Base-by-base conservation (phyloP, 768 basidiomycete species). In the Megacollybia marginata region DNA sequence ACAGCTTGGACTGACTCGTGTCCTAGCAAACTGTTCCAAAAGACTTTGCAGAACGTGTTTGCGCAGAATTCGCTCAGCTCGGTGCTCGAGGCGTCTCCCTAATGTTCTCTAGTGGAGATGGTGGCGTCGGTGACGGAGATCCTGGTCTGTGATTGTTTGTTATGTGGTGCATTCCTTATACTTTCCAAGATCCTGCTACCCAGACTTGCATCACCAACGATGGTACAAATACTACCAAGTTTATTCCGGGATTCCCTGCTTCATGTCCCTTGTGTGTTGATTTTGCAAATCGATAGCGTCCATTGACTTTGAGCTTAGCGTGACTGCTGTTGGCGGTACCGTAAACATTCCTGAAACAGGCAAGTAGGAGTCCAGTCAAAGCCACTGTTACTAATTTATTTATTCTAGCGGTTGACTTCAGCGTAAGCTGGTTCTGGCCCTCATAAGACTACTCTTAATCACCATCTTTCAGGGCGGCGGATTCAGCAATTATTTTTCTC, bases 401-500 rank as follows among this genome's bases (percentile, higher is more conserved):
- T n/a, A n/a, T n/a, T 28, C 23, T 6, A 28, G 23, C 23, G 4
- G 23, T 28, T 2, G 23, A 28, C 23, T 28, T 28, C 23, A 28
- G 23, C 23, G 23, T 28, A 28, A 28, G 23, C 23, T 28, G 6
- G 23, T 28, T 28, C 6, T 28, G 6, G 23, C 23, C n/a, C 23
- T 28, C 23, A 28, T 3, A 28, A 28, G 23, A 28, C 23, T 28
- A 3, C 4, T 6, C 78, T 0, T 75, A 72, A 0, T 61, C 47
- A 53, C 78, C 0, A 75, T 73, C 0, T 83, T 86, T 67, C 85
- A 83, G 12, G 83, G 84, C 1, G 86, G 86, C 33, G 85, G 86
- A 2, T 89, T 88, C 67, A 85, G 83, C 59, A 70, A 83, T 53
- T 78, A 48, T 83, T 84, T 12, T 53, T 74, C 69, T 34, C 42